Evolutionary conservation across 1,139 yeast genomes (phyloP).

Genomic region (Pichia sp.): DNA sequence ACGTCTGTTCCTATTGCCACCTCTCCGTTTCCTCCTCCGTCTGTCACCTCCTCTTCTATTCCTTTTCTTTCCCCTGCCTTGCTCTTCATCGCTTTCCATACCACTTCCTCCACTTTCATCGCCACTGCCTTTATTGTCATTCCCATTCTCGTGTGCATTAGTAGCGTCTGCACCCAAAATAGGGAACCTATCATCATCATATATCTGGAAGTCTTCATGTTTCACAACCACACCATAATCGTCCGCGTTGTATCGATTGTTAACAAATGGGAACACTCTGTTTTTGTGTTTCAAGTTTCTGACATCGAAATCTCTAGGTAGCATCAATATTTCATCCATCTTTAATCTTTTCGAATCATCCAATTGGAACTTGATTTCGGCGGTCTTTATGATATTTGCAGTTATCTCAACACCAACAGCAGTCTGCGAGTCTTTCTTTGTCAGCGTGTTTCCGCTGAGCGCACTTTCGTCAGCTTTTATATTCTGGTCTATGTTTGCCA

Average conservation of each 20-base stretch:
- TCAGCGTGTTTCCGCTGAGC: not conserved
- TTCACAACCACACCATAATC: conserved; percentile 81
- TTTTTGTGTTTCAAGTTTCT: conserved; percentile 59
- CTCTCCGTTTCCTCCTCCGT: conserved; percentile 24
- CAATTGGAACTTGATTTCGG: conserved; percentile 11
- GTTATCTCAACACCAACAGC: not conserved
- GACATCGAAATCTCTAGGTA: conserved; percentile 57
- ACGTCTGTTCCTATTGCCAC: conserved; percentile 20
- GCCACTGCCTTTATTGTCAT: conserved; percentile 15
- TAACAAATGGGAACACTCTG: conserved; percentile 73
- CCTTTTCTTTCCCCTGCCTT: conserved; percentile 15
- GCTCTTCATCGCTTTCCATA: conserved; percentile 27
- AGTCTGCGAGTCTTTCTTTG: not conserved
- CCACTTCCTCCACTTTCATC: not conserved
- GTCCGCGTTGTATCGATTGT: conserved; percentile 58
- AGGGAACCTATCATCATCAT: conserved; percentile 45
- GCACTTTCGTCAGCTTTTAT: not conserved
- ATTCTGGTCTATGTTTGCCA: not conserved
- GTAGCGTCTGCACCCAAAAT: conserved; percentile 16
- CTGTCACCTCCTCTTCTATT: conserved; percentile 10
- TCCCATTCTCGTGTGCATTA: conserved; percentile 5
- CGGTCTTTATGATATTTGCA: conserved; percentile 11
- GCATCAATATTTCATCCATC: conserved; percentile 31
- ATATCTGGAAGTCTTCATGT: conserved; percentile 54
- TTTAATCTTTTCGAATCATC: conserved; percentile 30